A percentile compares a stretch with the other conserved stretches of the same genome.
Conservation (phyloP, 2,329 filamentous ascomycete genomes). For the Mycosphaerella sp. region DNA sequence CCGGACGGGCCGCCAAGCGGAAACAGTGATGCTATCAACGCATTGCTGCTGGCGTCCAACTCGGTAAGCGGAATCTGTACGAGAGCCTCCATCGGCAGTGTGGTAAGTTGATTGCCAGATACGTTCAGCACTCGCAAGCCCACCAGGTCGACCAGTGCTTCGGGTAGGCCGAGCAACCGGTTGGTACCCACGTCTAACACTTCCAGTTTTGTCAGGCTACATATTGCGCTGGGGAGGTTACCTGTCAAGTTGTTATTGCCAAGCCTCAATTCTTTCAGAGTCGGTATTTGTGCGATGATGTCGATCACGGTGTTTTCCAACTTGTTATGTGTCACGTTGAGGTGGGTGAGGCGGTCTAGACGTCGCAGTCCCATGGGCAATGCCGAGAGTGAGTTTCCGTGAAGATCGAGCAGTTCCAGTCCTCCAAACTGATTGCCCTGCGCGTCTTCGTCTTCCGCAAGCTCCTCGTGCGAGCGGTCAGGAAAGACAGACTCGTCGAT, state of each 20-base stretch:
- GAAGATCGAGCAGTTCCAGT: conserved; percentile 74
- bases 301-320: conserved; percentile 66
- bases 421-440: conserved; percentile 72
- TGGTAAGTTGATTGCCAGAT: conserved; percentile 67
- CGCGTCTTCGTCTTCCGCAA: conserved; percentile 59
- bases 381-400: conserved; percentile 68
- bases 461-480: conserved; percentile 51
- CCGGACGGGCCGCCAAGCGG: conserved; percentile 43
- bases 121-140: conserved; percentile 71
- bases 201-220: conserved; percentile 63
- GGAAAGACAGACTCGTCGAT: conserved; percentile 73
- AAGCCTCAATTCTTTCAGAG: conserved; percentile 72
- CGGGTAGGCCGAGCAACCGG: conserved; percentile 63
- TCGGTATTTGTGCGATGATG: conserved; percentile 64
- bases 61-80: conserved; percentile 64
- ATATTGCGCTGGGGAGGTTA: conserved; percentile 57
- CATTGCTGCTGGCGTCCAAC: conserved; percentile 69
- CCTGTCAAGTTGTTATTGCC: conserved; percentile 70
- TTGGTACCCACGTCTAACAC: conserved; percentile 77
- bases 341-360: conserved; percentile 64
- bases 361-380: conserved; percentile 70
- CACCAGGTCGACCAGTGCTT: conserved; percentile 58
- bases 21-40: conserved; percentile 66
- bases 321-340: conserved; percentile 75
- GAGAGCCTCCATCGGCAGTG: conserved; percentile 64